phyloP scores from a whole-genome alignment of 2,329 filamentous ascomycete genomes.

The Penicillium sp. region DNA sequence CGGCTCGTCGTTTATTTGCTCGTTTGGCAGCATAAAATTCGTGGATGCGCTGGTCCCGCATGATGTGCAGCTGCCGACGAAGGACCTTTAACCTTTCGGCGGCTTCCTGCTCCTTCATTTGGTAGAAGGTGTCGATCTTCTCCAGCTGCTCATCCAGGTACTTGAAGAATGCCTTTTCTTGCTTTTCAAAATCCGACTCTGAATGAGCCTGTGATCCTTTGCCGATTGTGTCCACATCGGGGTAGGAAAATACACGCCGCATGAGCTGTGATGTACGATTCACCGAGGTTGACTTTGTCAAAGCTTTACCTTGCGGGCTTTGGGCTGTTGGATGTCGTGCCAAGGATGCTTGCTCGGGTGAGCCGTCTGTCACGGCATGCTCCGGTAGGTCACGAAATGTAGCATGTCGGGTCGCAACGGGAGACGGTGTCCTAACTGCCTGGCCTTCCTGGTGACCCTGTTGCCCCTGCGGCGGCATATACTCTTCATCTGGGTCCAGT shows the following conservation, averaged over 20 bases:
- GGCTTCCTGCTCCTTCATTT: constrained; percentile 79
- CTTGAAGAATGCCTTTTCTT: constrained; percentile 77
- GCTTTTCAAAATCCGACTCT: constrained; percentile 62
- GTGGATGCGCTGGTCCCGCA: constrained; percentile 75
- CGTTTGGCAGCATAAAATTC: constrained; percentile 58
- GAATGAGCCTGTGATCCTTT: constrained; percentile 52
- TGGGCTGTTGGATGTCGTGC: constrained; percentile 6
- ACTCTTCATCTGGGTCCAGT: constrained; percentile 42
- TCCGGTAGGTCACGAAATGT: constrained; percentile 9
- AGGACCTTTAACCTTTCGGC: constrained; percentile 65
- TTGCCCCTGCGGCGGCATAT: constrained; percentile 14
- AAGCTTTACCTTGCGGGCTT: constrained; percentile 16
- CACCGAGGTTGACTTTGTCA: constrained; percentile 27
- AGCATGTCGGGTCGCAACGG: constrained; percentile 20
- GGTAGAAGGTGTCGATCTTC: constrained; percentile 93
- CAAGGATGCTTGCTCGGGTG: constrained; percentile 6
- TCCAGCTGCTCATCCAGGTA: constrained; percentile 79
- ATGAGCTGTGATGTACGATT: constrained; percentile 32
- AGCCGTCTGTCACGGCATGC: not conserved
- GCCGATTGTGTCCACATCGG: constrained; percentile 38
- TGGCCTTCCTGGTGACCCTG: constrained; percentile 11
- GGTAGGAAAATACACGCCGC: constrained; percentile 39
- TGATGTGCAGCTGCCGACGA: constrained; percentile 82
- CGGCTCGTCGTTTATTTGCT: constrained; percentile 19
- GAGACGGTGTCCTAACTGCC: constrained; percentile 24